Base-by-base conservation (phyloP, 345 rosid genomes). In the Populus euphratica region DNA sequence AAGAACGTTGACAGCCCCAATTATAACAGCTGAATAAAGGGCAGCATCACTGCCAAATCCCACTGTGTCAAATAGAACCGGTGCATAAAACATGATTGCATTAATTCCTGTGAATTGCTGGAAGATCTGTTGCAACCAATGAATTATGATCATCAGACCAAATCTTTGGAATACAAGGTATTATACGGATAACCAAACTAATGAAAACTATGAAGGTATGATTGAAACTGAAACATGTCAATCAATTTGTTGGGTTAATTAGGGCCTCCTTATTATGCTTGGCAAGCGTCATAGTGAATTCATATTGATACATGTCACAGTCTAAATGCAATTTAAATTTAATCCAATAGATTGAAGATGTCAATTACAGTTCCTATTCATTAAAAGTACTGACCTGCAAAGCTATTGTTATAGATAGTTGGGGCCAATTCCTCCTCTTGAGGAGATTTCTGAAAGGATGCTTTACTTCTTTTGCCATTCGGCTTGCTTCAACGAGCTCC, bases 21-120 rank as follows among this genome's bases (percentile, higher is more conserved):
- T 92, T 36, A 96, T 89, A 59, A 93, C 98, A 23, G 99, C 91
- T 0, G 99, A 96, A 90, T 93, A 93, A 49, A 96, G 97, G n/a
- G 99, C 38, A 36, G 98, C 97, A 49, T 87, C 91, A 35, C 4
- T 80, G 2, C 94, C 94, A 62, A 93, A 93, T 1, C 99, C 99
- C 64, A 96, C 71, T 0, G 98, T 96, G 68, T 84, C 8, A 80
- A 96, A 93, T 2, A 96, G 85, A 31, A 96, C 99, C 0, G 97
- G 99, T 2, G 99, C 98, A 47, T 93, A 96, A 81, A 96, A 92
- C 99, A 96, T 91, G 75, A 96, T 96, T 23, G 99, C 97, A 65
- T 92, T 96, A 84, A 96, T 96, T 59, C 98, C 98, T 1, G 98
- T 96, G 79, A 79, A 89, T 82, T 92, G 98, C 81, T 96, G 99